Percentiles rank a stretch among this genome's conserved stretches.
phyloP scores from a whole-genome alignment of 768 basidiomycete genomes.

The Hebeloma cylindrosporum region DNA sequence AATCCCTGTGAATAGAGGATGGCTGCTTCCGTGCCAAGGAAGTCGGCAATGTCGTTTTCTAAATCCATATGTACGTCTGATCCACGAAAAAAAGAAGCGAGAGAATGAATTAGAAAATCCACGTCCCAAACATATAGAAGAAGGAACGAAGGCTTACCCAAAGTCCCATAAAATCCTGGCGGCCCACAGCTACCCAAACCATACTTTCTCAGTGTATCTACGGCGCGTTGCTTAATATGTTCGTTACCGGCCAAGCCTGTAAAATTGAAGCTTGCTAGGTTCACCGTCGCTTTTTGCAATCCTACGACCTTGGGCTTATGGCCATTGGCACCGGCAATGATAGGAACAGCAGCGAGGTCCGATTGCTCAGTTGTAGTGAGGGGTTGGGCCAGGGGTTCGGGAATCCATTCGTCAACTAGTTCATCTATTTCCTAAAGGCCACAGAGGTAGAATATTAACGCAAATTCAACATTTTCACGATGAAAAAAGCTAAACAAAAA shows the following conservation, averaged over 20 bases:
- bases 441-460: background rate
- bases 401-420: constrained; percentile 92
- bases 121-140: no score
- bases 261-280: constrained; percentile 91
- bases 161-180: constrained; percentile 94
- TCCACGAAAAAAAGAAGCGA: background rate
- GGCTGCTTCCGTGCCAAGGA: constrained; percentile 82
- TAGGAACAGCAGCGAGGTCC: constrained; percentile 73
- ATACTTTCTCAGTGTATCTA: constrained; percentile 83
- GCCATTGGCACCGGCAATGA: constrained; percentile 79
- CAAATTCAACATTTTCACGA: constrained; percentile 69
- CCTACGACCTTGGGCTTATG: constrained; percentile 77
- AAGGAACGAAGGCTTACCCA: constrained; percentile 56
- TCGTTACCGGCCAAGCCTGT: constrained; percentile 88
- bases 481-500: constrained; percentile 84
- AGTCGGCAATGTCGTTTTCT: constrained; percentile 87
- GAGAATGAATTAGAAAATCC: background rate
- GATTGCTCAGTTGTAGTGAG: constrained; percentile 57
- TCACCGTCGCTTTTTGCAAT: constrained; percentile 73
- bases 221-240: constrained; percentile 78
- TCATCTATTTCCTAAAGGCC: constrained; percentile 81
- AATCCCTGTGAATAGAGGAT: constrained; percentile 96
- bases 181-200: constrained; percentile 96
- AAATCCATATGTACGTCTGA: constrained; percentile 89
- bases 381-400: constrained; percentile 76